Percentiles rank a stretch among this genome's conserved stretches.
These are phyloP conservation scores for Chenopodium quinoa DNA, from an alignment of 148 eudicot species.

Conservation along the genomic window DNA sequence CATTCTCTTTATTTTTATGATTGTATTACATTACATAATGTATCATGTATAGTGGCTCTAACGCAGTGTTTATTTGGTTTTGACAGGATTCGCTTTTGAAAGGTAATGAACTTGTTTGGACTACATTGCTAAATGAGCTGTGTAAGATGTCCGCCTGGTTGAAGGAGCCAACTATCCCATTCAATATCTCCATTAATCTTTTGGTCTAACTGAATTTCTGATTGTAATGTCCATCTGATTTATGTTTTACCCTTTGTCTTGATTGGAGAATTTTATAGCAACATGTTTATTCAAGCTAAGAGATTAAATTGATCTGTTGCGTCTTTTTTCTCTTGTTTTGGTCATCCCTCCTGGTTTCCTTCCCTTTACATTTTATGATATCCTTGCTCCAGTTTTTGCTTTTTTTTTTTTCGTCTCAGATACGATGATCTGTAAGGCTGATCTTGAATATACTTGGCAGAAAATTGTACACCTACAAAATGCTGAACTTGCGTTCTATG, in stretches of 20 bases:
- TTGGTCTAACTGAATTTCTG: slow-evolving; percentile 6
- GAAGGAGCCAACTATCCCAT: slow-evolving; percentile 1
- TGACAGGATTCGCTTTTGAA: slow-evolving; percentile 17
- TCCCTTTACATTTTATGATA: neutral
- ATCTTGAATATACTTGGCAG: neutral
- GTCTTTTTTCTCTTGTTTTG: neutral
- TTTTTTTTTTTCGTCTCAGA: too few relatives aligned
- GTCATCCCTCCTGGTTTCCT: neutral
- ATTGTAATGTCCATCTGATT: slow-evolving; percentile 21
- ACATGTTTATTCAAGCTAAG: slow-evolving; percentile 19
- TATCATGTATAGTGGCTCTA: neutral
- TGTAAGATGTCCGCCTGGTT: neutral
- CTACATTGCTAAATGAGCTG: neutral
- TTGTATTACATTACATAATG: neutral
- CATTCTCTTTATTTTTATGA: neutral
- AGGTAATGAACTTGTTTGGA: neutral
- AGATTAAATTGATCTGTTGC: neutral
- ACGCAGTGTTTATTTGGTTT: slow-evolving; percentile 3
- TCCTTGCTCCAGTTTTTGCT: neutral
- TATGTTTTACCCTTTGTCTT: slow-evolving; percentile 19
- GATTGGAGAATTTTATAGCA: slow-evolving; percentile 16
- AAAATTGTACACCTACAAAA: too few relatives aligned
- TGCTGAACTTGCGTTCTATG: too few relatives aligned
- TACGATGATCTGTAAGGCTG: neutral
- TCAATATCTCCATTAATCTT: slow-evolving; percentile 22